Percentiles rank a stretch among this genome's conserved stretches.
phyloP scores from a whole-genome alignment of 2,329 filamentous ascomycete genomes.

The Orbilia javanica region DNA sequence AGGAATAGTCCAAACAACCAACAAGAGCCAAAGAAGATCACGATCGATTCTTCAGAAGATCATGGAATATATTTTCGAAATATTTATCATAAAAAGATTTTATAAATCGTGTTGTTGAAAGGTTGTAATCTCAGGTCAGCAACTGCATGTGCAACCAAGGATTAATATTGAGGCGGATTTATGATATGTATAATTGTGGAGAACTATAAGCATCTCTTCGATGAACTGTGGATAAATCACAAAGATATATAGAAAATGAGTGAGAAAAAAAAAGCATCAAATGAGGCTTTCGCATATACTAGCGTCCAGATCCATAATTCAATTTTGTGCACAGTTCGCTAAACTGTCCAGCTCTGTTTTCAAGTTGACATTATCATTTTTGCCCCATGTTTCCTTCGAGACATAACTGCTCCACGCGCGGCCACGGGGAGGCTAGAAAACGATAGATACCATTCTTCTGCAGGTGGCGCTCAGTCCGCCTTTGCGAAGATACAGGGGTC shows the following conservation, averaged over 20 bases:
- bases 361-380: conserved; percentile 22
- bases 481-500: conserved; percentile 39
- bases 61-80: too few species aligned
- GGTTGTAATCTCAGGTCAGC: conserved; percentile 16
- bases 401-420: neutral
- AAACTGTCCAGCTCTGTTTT: conserved; percentile 30
- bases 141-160: conserved; percentile 7
- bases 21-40: neutral
- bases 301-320: neutral
- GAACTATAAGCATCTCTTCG: conserved; percentile 35
- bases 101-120: conserved; percentile 29
- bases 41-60: neutral
- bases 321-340: conserved; percentile 33
- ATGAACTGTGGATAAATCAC: conserved; percentile 7
- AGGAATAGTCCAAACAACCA: neutral
- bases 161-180: neutral
- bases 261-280: neutral
- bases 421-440: neutral
- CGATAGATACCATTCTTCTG: conserved; percentile 1
- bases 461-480: conserved; percentile 35
- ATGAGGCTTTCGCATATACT: conserved; percentile 20
- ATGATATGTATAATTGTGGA: conserved; percentile 46
- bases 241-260: conserved; percentile 44
- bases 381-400: neutral
- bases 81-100: too few species aligned